Percentiles rank a stretch among this genome's conserved stretches.
phyloP scores from a whole-genome alignment of 352 stramenopile genomes.

The Phytophthora citricola region DNA sequence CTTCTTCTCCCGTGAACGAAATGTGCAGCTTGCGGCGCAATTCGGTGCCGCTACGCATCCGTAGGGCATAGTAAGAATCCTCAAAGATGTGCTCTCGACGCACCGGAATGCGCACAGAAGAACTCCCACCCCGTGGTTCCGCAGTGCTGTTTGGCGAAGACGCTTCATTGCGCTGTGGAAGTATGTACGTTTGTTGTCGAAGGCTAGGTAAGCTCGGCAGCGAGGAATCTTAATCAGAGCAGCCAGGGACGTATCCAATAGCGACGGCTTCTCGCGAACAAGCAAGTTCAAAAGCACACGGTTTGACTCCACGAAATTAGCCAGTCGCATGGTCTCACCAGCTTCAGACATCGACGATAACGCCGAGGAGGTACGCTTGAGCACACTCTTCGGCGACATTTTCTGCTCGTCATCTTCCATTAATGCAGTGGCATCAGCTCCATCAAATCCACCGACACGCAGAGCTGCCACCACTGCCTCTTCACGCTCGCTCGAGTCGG shows the following conservation, averaged over 20 bases:
- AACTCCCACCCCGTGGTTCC: conserved; percentile 93
- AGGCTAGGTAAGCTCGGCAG: conserved; percentile 96
- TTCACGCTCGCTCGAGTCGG: conserved; percentile 78
- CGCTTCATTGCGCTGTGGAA: conserved; percentile 97
- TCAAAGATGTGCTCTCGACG: conserved; percentile 98
- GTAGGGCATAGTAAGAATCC: conserved; percentile 98
- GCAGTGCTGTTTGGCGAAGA: conserved; percentile 83
- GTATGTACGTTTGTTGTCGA: conserved; percentile 99
- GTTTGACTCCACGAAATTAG: conserved; percentile 95
- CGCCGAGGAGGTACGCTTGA: conserved; percentile 49
- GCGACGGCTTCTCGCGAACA: conserved; percentile 95
- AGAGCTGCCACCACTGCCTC: conserved; percentile 80
- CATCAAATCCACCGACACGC: conserved; percentile 67
- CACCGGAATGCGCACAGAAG: conserved; percentile 90
- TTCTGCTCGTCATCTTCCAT: conserved; percentile 42
- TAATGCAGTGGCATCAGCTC: conserved; percentile 35
- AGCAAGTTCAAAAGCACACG: conserved; percentile 98
- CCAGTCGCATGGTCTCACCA: conserved; percentile 75
- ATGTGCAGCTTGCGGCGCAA: conserved; percentile 98
- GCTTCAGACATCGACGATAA: conserved; percentile 55
- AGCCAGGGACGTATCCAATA: conserved; percentile 96
- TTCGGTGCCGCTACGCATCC: conserved; percentile 96
- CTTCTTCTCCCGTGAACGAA: conserved; percentile 98
- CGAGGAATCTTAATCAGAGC: conserved; percentile 96
- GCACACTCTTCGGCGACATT: conserved; percentile 23